Conservation (phyloP, 2,329 filamentous ascomycete genomes). For the Mycogone perniciosa region DNA sequence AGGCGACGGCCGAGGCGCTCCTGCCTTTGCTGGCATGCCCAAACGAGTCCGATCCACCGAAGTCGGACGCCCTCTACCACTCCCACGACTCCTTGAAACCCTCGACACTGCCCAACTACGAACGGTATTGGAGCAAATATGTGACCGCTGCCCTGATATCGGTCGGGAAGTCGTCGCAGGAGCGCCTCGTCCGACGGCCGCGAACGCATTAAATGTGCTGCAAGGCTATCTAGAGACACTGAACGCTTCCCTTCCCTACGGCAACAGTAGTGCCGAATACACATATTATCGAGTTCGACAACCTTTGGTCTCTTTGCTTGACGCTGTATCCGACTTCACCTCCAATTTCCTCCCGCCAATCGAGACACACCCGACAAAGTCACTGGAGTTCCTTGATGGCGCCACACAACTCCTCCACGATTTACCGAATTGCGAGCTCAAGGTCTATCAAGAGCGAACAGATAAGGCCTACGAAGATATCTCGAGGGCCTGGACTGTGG, state of each 20-base stretch:
- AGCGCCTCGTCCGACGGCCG: slow-evolving; percentile 80
- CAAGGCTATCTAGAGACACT: slow-evolving; percentile 74
- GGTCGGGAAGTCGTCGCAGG: slow-evolving; percentile 75
- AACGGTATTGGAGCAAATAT: slow-evolving; percentile 81
- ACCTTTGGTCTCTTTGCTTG: slow-evolving; percentile 70
- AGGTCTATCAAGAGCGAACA: slow-evolving; percentile 85
- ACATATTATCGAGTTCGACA: slow-evolving; percentile 89
- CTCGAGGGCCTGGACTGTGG: slow-evolving; percentile 83
- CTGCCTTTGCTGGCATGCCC: slow-evolving; percentile 62
- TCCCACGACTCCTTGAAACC: slow-evolving; percentile 82
- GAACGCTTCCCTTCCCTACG: slow-evolving; percentile 76
- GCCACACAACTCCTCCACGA: slow-evolving; percentile 86
- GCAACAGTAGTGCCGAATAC: slow-evolving; percentile 81
- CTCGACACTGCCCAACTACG: slow-evolving; percentile 80
- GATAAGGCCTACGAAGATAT: slow-evolving; percentile 96
- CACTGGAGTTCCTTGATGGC: slow-evolving; percentile 80
- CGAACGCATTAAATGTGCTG: slow-evolving; percentile 73
- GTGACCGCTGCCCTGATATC: slow-evolving; percentile 81
- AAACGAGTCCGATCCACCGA: slow-evolving; percentile 62
- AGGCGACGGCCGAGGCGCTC: slow-evolving; percentile 72
- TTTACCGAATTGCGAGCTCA: slow-evolving; percentile 85
- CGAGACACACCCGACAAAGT: slow-evolving; percentile 76
- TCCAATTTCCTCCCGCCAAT: slow-evolving; percentile 91
- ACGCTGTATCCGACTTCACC: slow-evolving; percentile 89
- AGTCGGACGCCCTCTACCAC: slow-evolving; percentile 47